Evolutionary conservation across 495 filamentous ascomycete genomes (phyloP).

Genomic region (Xylaria telfairii): DNA sequence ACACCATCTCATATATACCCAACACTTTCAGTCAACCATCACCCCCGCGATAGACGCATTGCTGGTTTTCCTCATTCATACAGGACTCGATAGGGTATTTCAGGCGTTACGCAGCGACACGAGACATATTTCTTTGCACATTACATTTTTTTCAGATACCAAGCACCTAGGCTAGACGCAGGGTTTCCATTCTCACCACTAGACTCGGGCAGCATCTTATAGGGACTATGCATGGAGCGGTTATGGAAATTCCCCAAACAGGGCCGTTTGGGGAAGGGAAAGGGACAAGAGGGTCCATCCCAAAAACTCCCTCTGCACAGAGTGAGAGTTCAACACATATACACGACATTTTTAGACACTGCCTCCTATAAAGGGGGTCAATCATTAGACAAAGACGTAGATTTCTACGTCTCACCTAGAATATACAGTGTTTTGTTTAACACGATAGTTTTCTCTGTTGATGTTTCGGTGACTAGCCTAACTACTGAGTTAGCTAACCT

Average conservation of each 20-base stretch:
- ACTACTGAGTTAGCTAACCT: too few species aligned
- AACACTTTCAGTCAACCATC: slow-evolving; percentile 4
- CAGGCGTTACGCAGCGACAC: slow-evolving; percentile 11
- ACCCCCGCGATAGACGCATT: slow-evolving; percentile 1
- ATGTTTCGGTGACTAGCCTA: neutral
- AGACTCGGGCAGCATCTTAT: slow-evolving; percentile 19
- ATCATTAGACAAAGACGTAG: slow-evolving; percentile 3
- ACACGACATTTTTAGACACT: neutral
- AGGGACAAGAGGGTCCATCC: neutral
- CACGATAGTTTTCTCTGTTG: neutral
- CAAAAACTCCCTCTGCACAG: neutral
- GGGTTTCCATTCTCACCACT: slow-evolving; percentile 16
- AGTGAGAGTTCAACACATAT: neutral
- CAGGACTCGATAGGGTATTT: neutral
- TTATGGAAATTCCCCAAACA: slow-evolving; percentile 1
- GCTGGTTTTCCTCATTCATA: slow-evolving; percentile 7
- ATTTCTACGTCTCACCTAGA: neutral
- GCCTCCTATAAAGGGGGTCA: neutral
- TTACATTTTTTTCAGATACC: slow-evolving; percentile 21
- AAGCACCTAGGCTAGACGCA: slow-evolving; percentile 19
- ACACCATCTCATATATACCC: slow-evolving; percentile 13
- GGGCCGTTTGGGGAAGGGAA: neutral
- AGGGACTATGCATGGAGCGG: slow-evolving; percentile 19
- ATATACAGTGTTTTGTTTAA: slow-evolving; percentile 2
- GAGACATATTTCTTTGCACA: neutral